Evolutionary conservation across 768 basidiomycete genomes (phyloP).

Genomic region (Pleurotus ostreatus): DNA sequence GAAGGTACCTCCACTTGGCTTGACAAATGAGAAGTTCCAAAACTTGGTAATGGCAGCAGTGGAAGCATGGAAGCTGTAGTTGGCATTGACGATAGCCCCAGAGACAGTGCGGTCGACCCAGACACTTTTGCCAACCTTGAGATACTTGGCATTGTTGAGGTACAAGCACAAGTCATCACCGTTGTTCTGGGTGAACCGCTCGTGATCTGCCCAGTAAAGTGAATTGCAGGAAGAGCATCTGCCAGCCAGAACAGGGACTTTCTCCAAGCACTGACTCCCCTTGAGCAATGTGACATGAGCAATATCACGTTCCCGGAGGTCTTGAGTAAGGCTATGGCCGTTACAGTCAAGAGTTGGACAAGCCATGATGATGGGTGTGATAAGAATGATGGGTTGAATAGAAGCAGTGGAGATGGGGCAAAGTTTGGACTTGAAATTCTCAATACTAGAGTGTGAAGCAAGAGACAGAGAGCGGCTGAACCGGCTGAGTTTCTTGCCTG

Average conservation of each 20-base stretch:
- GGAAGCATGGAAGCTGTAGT: no score
- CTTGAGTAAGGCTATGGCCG: conserved; percentile 1
- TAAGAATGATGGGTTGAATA: conserved; percentile 11
- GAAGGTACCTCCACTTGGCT: no score
- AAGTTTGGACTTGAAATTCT: neutral
- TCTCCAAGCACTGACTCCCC: conserved; percentile 9
- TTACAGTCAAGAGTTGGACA: conserved; percentile 14
- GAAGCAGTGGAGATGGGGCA: neutral
- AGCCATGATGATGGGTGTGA: conserved; percentile 11
- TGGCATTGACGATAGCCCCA: no score
- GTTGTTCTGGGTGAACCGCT: neutral
- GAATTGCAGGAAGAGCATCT: conserved; percentile 12
- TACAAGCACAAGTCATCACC: conserved; percentile 1
- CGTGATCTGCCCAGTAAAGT: conserved; percentile 14
- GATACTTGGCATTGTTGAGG: no score
- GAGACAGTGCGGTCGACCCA: no score
- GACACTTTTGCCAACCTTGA: no score
- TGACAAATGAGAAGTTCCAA: no score
- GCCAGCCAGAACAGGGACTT: conserved; percentile 14
- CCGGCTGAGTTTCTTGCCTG: no score
- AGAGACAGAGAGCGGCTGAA: no score
- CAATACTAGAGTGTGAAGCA: no score
- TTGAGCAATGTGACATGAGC: conserved; percentile 16
- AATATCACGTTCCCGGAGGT: conserved; percentile 12
- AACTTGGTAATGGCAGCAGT: no score